A percentile compares a stretch with the other conserved stretches of the same genome.
These are phyloP conservation scores for Clonostachys rosea DNA, from an alignment of 2,329 filamentous ascomycete genomes.

Conservation along the genomic window DNA sequence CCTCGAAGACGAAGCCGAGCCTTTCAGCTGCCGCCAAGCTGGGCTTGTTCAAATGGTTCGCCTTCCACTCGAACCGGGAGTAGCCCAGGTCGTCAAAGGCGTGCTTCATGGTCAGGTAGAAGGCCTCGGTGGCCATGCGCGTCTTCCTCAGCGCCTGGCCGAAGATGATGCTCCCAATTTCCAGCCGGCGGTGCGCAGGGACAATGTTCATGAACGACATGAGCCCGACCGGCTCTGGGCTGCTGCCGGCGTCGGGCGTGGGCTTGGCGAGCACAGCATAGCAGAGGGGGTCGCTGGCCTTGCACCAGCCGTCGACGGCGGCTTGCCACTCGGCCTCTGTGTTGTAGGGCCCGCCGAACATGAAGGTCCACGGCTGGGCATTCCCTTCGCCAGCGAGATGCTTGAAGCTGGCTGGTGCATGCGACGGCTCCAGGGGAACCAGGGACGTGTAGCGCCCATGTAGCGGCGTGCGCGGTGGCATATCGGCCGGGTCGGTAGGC, in stretches of 20 bases:
- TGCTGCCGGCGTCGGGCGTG: constrained; percentile 14
- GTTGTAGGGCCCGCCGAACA: constrained; percentile 17
- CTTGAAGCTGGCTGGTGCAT: constrained; percentile 18
- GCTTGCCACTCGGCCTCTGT: constrained; percentile 12
- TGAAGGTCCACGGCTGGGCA: constrained; percentile 23
- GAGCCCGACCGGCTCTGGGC: constrained; percentile 31
- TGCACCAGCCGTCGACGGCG: constrained; percentile 10
- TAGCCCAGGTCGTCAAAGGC: constrained; percentile 47
- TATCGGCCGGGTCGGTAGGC: constrained; percentile 5
- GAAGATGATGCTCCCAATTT: constrained; percentile 54
- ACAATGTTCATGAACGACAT: constrained; percentile 41
- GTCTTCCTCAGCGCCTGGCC: constrained; percentile 45
- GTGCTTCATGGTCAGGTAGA: constrained; percentile 49
- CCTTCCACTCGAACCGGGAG: constrained; percentile 61
- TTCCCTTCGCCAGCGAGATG: constrained; percentile 24
- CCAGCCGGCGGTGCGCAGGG: constrained; percentile 41
- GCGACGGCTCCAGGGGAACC: constrained; percentile 14
- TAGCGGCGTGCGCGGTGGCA: constrained; percentile 12
- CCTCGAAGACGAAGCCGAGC: constrained; percentile 56
- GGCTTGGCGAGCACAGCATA: constrained; percentile 30
- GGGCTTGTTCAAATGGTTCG: constrained; percentile 48
- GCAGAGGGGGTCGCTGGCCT: constrained; percentile 27
- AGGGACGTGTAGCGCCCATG: constrained; percentile 22
- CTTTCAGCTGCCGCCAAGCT: constrained; percentile 50
- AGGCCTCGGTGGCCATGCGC: constrained; percentile 49